Percentiles rank a stretch among this genome's conserved stretches.
Evolutionary conservation across 2,329 filamentous ascomycete species (phyloP).

Genomic region (Ophiostoma novo-ulmi): DNA sequence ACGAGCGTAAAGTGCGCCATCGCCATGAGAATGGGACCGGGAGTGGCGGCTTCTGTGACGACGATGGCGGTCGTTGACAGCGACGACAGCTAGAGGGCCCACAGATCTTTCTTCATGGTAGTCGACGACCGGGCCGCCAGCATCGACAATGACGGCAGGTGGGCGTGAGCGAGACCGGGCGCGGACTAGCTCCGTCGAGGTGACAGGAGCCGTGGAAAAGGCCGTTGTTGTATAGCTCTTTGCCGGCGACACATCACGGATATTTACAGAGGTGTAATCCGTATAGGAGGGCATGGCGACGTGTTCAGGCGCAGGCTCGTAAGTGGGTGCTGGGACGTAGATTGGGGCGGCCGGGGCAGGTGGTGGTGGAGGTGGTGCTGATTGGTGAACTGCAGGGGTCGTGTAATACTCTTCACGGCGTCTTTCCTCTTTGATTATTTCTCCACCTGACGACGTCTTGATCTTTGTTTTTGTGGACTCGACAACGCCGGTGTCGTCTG

Average conservation of each 20-base stretch:
- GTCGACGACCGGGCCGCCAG: slow-evolving; percentile 30
- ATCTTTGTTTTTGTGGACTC: slow-evolving; percentile 22
- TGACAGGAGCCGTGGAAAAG: slow-evolving; percentile 25
- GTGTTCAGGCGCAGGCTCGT: neutral
- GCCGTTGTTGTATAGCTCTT: slow-evolving; percentile 33
- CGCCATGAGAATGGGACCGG: slow-evolving; percentile 37
- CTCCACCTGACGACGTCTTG: slow-evolving; percentile 33
- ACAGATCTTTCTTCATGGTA: slow-evolving; percentile 34
- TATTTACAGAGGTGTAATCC: slow-evolving; percentile 39
- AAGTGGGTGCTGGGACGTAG: slow-evolving; percentile 9
- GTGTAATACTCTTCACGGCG: slow-evolving; percentile 40
- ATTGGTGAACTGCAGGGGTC: slow-evolving; percentile 30
- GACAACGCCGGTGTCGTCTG: slow-evolving; percentile 19
- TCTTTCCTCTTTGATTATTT: slow-evolving; percentile 45
- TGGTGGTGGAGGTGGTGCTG: slow-evolving; percentile 12
- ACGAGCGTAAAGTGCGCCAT: slow-evolving; percentile 57
- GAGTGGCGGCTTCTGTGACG: slow-evolving; percentile 28
- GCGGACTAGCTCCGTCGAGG: slow-evolving; percentile 12
- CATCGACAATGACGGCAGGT: slow-evolving; percentile 42
- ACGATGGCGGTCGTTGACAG: slow-evolving; percentile 17
- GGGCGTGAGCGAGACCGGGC: slow-evolving; percentile 30
- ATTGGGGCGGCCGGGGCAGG: slow-evolving; percentile 6
- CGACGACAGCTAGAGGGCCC: slow-evolving; percentile 42
- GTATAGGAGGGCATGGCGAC: neutral
- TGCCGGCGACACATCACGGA: slow-evolving; percentile 47